Conservation (phyloP, 345 rosid species). For the Passiflora organensis region DNA sequence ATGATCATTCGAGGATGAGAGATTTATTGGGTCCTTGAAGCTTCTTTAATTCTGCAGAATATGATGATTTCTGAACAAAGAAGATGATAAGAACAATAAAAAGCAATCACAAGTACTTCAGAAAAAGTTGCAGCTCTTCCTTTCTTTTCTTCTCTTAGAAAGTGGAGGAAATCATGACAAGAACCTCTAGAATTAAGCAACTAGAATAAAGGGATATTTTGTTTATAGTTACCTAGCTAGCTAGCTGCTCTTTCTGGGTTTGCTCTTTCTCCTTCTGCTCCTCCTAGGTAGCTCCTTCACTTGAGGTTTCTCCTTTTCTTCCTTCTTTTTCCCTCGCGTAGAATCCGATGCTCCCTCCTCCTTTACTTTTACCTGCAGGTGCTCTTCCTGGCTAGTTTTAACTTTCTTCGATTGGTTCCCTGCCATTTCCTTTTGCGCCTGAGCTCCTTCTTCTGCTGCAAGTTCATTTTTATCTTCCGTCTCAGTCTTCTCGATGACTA, state of each 20-base stretch:
- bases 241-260: slow-evolving; percentile 83
- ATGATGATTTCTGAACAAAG: too few relatives aligned
- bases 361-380: background rate
- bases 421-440: background rate
- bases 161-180: background rate
- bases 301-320: slow-evolving; percentile 1
- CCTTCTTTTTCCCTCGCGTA: slow-evolving; percentile 18
- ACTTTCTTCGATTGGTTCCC: slow-evolving; percentile 31
- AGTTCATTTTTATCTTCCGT: slow-evolving; percentile 23
- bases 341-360: slow-evolving; percentile 15
- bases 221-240: too few relatives aligned
- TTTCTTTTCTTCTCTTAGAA: background rate
- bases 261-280: slow-evolving; percentile 67
- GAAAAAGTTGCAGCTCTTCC: background rate
- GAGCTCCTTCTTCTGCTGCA: slow-evolving; percentile 7
- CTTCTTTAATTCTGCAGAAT: too few relatives aligned
- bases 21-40: too few relatives aligned
- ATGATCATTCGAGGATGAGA: too few relatives aligned
- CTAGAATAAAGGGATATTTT: too few relatives aligned
- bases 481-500: slow-evolving; percentile 25
- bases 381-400: slow-evolving; percentile 21
- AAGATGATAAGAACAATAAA: background rate
- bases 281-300: slow-evolving; percentile 33
- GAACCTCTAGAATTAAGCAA: background rate
- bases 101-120: background rate